These are phyloP conservation scores for Lactarius deliciosus DNA, from an alignment of 768 basidiomycete genomes.

Conservation along the genomic window DNA sequence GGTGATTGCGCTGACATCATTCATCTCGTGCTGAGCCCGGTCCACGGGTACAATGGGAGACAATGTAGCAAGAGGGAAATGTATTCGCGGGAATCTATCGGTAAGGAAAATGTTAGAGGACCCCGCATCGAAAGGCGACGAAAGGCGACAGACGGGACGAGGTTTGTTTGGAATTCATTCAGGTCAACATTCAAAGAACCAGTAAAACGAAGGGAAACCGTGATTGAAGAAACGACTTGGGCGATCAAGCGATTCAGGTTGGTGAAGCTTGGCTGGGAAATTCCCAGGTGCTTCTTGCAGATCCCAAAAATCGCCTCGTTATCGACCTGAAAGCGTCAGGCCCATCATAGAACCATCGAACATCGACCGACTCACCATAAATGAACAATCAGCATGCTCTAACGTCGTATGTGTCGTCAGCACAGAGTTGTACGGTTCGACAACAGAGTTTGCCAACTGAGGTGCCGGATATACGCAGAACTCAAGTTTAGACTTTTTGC, in stretches of 20 bases:
- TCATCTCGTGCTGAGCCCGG: conserved; percentile 66
- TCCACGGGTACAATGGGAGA: conserved; percentile 60
- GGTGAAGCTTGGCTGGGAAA: conserved; percentile 56
- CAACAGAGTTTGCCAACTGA: conserved; percentile 89
- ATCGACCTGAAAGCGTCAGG: conserved; percentile 38
- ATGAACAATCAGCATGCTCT: conserved; percentile 99
- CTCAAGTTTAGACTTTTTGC: conserved; percentile 98
- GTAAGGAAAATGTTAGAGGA: background rate
- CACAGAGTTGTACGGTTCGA: conserved; percentile 98
- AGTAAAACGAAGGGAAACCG: conserved; percentile 55
- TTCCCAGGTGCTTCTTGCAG: conserved; percentile 54
- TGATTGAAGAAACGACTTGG: conserved; percentile 53
- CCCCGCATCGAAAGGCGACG: conserved; percentile 24
- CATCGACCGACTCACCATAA: conserved; percentile 65
- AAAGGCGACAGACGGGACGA: conserved; percentile 46
- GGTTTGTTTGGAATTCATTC: conserved; percentile 71
- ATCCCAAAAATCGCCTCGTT: conserved; percentile 71
- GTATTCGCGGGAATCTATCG: conserved; percentile 56
- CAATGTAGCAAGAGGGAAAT: conserved; percentile 66
- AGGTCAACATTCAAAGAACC: conserved; percentile 65
- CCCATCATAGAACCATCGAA: background rate
- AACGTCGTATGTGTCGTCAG: conserved; percentile 98
- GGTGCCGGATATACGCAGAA: conserved; percentile 97
- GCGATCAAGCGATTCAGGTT: conserved; percentile 67
- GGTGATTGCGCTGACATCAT: conserved; percentile 67